Evolutionary conservation across 495 filamentous ascomycete genomes (phyloP).

Genomic region (Aspergillus incahuasiensis): DNA sequence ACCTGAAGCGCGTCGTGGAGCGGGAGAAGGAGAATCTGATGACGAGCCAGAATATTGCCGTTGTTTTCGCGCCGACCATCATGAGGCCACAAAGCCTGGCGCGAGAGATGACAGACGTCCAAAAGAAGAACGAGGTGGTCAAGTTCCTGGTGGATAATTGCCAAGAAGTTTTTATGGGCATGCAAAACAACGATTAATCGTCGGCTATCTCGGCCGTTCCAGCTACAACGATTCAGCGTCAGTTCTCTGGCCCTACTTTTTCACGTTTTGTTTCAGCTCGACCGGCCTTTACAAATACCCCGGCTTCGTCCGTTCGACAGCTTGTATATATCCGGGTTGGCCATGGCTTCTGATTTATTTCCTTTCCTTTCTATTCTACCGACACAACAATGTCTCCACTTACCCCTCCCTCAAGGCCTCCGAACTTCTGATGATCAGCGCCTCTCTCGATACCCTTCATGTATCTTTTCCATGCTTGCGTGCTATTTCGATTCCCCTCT

Average conservation of each 20-base stretch:
- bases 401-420: background rate
- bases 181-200: conserved; percentile 25
- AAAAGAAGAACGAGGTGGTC: conserved; percentile 82
- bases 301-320: conserved; percentile 9
- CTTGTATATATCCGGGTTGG: conserved; percentile 21
- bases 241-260: conserved; percentile 5
- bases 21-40: conserved; percentile 84
- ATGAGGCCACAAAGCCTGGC: conserved; percentile 86
- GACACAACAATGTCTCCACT: background rate
- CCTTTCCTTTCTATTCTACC: background rate
- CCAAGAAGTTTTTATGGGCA: conserved; percentile 65
- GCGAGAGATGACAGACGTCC: conserved; percentile 93
- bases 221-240: background rate
- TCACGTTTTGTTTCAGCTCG: background rate
- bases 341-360: background rate
- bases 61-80: conserved; percentile 97
- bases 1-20: conserved; percentile 81
- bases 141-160: conserved; percentile 88
- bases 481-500: conserved; percentile 12
- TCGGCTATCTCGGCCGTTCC: background rate
- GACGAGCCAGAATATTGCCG: conserved; percentile 90
- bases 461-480: conserved; percentile 13
- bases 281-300: conserved; percentile 2
- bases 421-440: conserved; percentile 15
- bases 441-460: conserved; percentile 26